These are phyloP conservation scores for Rhypophila decipiens DNA, from an alignment of 495 filamentous ascomycete species.

Conservation along the genomic window DNA sequence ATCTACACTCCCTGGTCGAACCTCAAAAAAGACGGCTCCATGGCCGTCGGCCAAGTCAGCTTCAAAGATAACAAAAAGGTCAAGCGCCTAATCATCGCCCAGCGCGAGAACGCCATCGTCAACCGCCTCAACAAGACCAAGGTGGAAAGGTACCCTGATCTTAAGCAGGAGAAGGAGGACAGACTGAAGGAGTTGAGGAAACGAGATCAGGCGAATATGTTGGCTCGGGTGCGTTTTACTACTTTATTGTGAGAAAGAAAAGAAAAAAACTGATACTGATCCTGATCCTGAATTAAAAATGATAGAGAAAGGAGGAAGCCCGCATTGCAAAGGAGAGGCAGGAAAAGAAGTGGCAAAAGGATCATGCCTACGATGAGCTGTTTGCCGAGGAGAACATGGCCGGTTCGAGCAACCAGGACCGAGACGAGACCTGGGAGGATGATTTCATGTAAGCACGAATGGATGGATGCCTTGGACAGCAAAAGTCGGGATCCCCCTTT, in stretches of 20 bases:
- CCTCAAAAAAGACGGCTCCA: constrained; percentile 89
- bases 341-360: constrained; percentile 87
- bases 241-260: not conserved
- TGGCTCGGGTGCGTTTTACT: constrained; percentile 52
- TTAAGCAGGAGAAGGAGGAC: constrained; percentile 72
- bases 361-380: constrained; percentile 89
- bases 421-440: constrained; percentile 55
- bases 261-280: not conserved
- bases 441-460: constrained; percentile 75
- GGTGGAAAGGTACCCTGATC: constrained; percentile 75
- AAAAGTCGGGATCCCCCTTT: too few species aligned
- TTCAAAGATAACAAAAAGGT: constrained; percentile 91
- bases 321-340: constrained; percentile 68
- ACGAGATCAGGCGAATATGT: constrained; percentile 58
- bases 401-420: constrained; percentile 61
- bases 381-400: constrained; percentile 63
- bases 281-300: not conserved
- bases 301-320: constrained; percentile 73
- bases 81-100: constrained; percentile 66
- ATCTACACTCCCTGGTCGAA: constrained; percentile 99
- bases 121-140: constrained; percentile 97
- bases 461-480: too few species aligned
- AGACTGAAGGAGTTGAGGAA: constrained; percentile 60
- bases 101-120: constrained; percentile 80
- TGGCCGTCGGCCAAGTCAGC: constrained; percentile 90